phyloP scores from a whole-genome alignment of 768 basidiomycete genomes.

The Mycena latifolia region DNA sequence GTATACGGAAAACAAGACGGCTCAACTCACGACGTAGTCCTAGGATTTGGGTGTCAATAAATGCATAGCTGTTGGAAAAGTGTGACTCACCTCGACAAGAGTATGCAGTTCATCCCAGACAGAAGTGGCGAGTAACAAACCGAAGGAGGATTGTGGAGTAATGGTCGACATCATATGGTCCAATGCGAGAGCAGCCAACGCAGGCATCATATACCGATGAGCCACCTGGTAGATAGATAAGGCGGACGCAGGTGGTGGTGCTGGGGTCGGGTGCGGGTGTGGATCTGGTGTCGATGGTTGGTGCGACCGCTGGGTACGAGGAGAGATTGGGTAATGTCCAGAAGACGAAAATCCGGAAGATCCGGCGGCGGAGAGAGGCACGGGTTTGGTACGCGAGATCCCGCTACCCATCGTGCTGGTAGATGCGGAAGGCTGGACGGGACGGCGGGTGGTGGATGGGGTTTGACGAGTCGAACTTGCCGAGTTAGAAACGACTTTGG shows the following conservation, averaged over 20 bases:
- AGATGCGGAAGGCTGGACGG: slow-evolving; percentile 12
- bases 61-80: slow-evolving; percentile 28
- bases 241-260: slow-evolving; percentile 76
- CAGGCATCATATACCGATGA: slow-evolving; percentile 79
- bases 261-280: slow-evolving; percentile 75
- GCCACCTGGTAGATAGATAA: slow-evolving; percentile 82
- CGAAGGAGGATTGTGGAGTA: slow-evolving; percentile 74
- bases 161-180: slow-evolving; percentile 82
- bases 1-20: background rate
- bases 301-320: slow-evolving; percentile 57
- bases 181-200: slow-evolving; percentile 72
- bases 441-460: slow-evolving; percentile 38
- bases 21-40: slow-evolving; percentile 73
- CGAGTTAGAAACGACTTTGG: slow-evolving; percentile 41
- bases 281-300: slow-evolving; percentile 66
- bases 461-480: slow-evolving; percentile 39
- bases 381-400: slow-evolving; percentile 53
- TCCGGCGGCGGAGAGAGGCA: slow-evolving; percentile 55
- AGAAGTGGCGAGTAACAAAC: slow-evolving; percentile 74
- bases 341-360: slow-evolving; percentile 48
- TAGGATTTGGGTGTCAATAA: slow-evolving; percentile 41
- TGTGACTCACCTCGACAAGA: slow-evolving; percentile 65
- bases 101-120: slow-evolving; percentile 74
- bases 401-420: slow-evolving; percentile 22
- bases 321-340: slow-evolving; percentile 62